Evolutionary conservation across 2,329 filamentous ascomycete genomes (phyloP).

Genomic region (Xylariaceae sp.): DNA sequence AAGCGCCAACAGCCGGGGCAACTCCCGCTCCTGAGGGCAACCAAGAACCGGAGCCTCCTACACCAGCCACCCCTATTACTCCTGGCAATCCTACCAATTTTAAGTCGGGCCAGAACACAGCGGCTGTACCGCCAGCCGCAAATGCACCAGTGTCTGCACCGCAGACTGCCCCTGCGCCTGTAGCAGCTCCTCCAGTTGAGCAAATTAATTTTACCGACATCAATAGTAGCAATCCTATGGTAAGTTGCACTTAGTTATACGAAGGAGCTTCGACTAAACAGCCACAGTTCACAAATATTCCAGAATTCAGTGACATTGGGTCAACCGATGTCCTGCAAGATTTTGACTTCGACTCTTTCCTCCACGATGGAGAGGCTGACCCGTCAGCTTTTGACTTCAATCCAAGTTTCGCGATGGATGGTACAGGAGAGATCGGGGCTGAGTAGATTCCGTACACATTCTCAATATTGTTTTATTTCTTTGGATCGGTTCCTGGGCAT

Average conservation of each 20-base stretch:
- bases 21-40: slow-evolving; percentile 55
- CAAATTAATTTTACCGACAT: slow-evolving; percentile 44
- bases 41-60: slow-evolving; percentile 54
- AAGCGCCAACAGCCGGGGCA: slow-evolving; percentile 47
- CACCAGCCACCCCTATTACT: slow-evolving; percentile 62
- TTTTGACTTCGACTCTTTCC: slow-evolving; percentile 66
- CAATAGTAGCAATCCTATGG: slow-evolving; percentile 42
- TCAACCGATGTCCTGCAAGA: slow-evolving; percentile 58
- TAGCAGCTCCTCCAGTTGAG: slow-evolving; percentile 46
- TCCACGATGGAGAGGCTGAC: slow-evolving; percentile 53
- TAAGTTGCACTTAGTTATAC: slow-evolving; percentile 33
- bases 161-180: slow-evolving; percentile 41
- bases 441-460: slow-evolving; percentile 40
- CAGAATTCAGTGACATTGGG: slow-evolving; percentile 48
- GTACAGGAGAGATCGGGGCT: slow-evolving; percentile 52
- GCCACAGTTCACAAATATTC: slow-evolving; percentile 41
- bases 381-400: slow-evolving; percentile 53
- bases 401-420: slow-evolving; percentile 52
- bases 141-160: slow-evolving; percentile 45
- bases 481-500: slow-evolving; percentile 28
- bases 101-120: slow-evolving; percentile 43
- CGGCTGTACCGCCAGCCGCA: slow-evolving; percentile 36
- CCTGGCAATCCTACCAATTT: slow-evolving; percentile 49
- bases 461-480: slow-evolving; percentile 10
- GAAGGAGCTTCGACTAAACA: slow-evolving; percentile 19